Evolutionary conservation across 192 early-diverging fungal species (phyloP).

Genomic region (Mortierella alpina): DNA sequence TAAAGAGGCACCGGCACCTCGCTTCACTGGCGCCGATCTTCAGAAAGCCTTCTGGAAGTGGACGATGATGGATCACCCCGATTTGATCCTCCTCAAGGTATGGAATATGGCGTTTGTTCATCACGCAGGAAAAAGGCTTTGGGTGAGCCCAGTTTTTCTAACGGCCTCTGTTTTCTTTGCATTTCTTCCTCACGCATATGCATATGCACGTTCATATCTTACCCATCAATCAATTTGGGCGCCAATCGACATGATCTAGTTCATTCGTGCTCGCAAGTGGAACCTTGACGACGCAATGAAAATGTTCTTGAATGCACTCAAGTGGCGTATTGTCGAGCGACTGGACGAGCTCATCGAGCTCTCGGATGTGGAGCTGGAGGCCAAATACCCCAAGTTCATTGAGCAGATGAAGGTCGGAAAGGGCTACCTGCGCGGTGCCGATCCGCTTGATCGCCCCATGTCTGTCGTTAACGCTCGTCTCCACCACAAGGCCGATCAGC

Average conservation of each 20-base stretch:
- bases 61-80: slow-evolving; percentile 55
- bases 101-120: neutral
- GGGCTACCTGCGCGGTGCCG: slow-evolving; percentile 63
- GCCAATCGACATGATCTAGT: slow-evolving; percentile 37
- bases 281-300: slow-evolving; percentile 78
- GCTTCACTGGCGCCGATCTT: slow-evolving; percentile 42
- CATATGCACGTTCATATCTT: too few relatives aligned
- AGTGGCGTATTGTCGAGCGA: slow-evolving; percentile 77
- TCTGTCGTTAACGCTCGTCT: slow-evolving; percentile 58
- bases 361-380: slow-evolving; percentile 59
- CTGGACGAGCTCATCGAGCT: slow-evolving; percentile 60
- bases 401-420: slow-evolving; percentile 57
- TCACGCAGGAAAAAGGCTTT: neutral
- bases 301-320: slow-evolving; percentile 80
- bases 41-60: slow-evolving; percentile 45
- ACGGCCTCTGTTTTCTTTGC: neutral
- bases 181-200: neutral
- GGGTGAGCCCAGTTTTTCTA: neutral
- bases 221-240: too few relatives aligned
- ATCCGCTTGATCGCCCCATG: slow-evolving; percentile 58
- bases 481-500: slow-evolving; percentile 69
- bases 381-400: slow-evolving; percentile 55
- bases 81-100: slow-evolving; percentile 53
- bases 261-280: slow-evolving; percentile 94
- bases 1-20: slow-evolving; percentile 32